Base-by-base conservation (phyloP, 768 basidiomycete genomes). In the Fistulinella prunicolor region DNA sequence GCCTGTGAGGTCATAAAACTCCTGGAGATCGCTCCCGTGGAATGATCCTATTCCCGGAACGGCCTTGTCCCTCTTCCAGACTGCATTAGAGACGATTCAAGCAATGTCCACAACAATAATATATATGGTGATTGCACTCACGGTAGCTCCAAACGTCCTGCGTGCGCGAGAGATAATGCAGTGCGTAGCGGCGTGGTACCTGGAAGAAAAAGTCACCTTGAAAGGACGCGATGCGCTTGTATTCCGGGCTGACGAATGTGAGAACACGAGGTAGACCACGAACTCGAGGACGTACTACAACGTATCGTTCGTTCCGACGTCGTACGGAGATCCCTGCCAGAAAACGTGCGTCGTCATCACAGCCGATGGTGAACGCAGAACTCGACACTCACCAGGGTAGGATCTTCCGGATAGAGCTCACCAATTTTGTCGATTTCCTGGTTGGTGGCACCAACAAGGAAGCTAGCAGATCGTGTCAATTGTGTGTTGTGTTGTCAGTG, bases 181-280 rank as follows among this genome's bases (percentile, higher is more conserved):
- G 28, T 0, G 43, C 8, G 13, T 46, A 56, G 8, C 47, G 47
- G n/a, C 50, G 50, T 3, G 47, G 58, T n/a, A 20, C 24, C 8
- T 44, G 48, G 50, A 72, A 73, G 10, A 49, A 42, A 6, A 59
- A 38, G 47, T 76, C 73, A 1, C 73, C 73, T 38, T 63, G 9
- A 12, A 34, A 34, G 12, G 32, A 34, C 4, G 63, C 64, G 6
- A 73, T 47, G 3, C 74, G 68, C 47, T 74, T 74, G 55, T 59
- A 74, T 53, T 75, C 44, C 5, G 72, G 71, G 2, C 71, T 71
- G 39, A 3, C 20, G 14, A 8, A 34, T 16, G 32, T 34, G 9
- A 34, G 32, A 9, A 16, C 32, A 34, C 32, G 32, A 16, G 16
- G 4, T 16, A 16, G 5, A 16, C 12, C 32, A 12, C 28, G 12